These are phyloP conservation scores for Vanderwaltozyma yarrowii DNA, from an alignment of 805 yeast genomes.

Conservation along the genomic window DNA sequence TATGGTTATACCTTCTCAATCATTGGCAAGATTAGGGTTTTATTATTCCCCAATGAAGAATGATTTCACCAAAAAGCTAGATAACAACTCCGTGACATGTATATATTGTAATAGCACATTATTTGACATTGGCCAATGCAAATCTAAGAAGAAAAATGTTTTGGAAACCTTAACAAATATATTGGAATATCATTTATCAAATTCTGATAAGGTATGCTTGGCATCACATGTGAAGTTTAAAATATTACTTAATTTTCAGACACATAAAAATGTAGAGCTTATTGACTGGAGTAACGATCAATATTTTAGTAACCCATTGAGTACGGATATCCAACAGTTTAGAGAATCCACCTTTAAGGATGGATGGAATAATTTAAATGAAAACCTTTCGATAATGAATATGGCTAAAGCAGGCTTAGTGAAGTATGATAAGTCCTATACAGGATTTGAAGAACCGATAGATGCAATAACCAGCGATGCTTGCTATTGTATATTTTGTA, in stretches of 20 bases:
- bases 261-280: neutral
- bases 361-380: constrained; percentile 18
- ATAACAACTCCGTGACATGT: constrained; percentile 20
- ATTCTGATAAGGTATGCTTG: constrained; percentile 6
- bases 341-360: constrained; percentile 12
- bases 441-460: constrained; percentile 14
- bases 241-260: constrained; percentile 16
- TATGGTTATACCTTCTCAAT: constrained; percentile 20
- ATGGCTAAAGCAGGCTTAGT: constrained; percentile 50
- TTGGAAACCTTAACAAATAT: constrained; percentile 20
- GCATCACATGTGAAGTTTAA: constrained; percentile 11
- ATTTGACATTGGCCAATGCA: constrained; percentile 15
- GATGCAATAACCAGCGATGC: constrained; percentile 33
- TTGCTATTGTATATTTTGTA: constrained; percentile 51
- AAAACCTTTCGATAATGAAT: constrained; percentile 14
- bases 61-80: constrained; percentile 3
- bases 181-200: constrained; percentile 13
- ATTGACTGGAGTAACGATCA: constrained; percentile 17
- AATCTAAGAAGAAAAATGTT: constrained; percentile 16
- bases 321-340: constrained; percentile 4
- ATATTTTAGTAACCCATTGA: constrained; percentile 14
- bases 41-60: constrained; percentile 16
- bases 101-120: constrained; percentile 15
- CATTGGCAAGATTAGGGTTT: constrained; percentile 22
- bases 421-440: constrained; percentile 42